phyloP scores from a whole-genome alignment of 2,329 filamentous ascomycete genomes.

The Aspergillus fijiensis region DNA sequence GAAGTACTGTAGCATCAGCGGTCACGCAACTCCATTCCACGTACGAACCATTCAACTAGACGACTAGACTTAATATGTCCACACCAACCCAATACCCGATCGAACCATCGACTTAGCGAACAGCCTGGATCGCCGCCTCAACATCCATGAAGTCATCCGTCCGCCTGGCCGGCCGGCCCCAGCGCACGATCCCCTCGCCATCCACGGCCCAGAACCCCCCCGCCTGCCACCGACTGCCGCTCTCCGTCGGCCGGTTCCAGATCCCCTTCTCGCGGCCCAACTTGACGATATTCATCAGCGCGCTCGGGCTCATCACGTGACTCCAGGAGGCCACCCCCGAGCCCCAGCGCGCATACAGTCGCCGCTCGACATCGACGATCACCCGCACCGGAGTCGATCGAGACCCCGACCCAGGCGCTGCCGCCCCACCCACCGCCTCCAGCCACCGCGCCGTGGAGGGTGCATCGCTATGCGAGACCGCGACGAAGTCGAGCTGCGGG shows the following conservation, averaged over 20 bases:
- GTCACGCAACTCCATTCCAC: too few relatives aligned
- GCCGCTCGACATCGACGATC: slow-evolving; percentile 1
- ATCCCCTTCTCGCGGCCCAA: slow-evolving; percentile 14
- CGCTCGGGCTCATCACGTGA: neutral
- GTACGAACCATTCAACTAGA: too few relatives aligned
- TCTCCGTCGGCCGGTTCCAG: slow-evolving; percentile 27
- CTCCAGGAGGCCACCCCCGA: neutral
- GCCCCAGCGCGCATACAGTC: slow-evolving; percentile 7
- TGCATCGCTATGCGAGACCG: slow-evolving; percentile 2
- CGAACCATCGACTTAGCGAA: neutral
- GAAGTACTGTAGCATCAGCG: too few relatives aligned
- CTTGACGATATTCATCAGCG: neutral
- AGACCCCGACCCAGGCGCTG: neutral
- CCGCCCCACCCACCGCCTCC: neutral
- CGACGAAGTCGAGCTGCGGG: neutral
- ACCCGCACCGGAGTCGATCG: neutral
- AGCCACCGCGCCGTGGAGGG: neutral
- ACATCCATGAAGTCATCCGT: slow-evolving; percentile 1
- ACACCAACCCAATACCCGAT: neutral
- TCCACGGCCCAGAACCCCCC: slow-evolving; percentile 21
- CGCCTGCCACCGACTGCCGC: slow-evolving; percentile 26
- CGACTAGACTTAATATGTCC: too few relatives aligned
- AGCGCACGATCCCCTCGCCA: slow-evolving; percentile 9
- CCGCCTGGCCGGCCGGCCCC: neutral
- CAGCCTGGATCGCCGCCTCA: neutral